Percentiles rank a stretch among this genome's conserved stretches.
Conservation (phyloP, 129 eudicot species). For the Glebionis coronaria region DNA sequence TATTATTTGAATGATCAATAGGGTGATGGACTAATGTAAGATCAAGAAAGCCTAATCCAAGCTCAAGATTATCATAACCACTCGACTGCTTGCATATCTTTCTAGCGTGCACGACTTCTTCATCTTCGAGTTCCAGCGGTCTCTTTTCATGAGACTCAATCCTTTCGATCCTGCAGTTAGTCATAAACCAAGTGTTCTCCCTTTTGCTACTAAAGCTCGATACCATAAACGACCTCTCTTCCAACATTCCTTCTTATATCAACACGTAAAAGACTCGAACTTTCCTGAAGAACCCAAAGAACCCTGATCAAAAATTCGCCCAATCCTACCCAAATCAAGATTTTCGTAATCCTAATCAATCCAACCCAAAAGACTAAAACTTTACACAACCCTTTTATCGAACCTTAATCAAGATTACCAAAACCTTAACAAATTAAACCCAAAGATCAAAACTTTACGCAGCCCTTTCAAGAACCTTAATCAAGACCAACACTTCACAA, state of each 20-base stretch:
- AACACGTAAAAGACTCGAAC: conserved; percentile 23
- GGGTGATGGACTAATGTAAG: conserved; percentile 33
- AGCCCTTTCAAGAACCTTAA: too few species aligned
- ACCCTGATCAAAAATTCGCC: conserved; percentile 28
- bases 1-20: conserved; percentile 20
- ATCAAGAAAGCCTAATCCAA: conserved; percentile 37
- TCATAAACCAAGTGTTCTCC: conserved; percentile 62
- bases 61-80: conserved; percentile 30
- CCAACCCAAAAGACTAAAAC: conserved; percentile 28
- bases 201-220: conserved; percentile 50
- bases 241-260: conserved; percentile 68
- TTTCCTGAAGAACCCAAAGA: conserved; percentile 22
- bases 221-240: conserved; percentile 67
- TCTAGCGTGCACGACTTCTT: conserved; percentile 30
- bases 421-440: conserved; percentile 21
- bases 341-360: conserved; percentile 12
- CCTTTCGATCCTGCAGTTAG: conserved; percentile 45
- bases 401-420: conserved; percentile 25
- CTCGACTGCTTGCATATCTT: conserved; percentile 35
- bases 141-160: conserved; percentile 51
- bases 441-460: conserved; percentile 16
- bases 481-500: too few species aligned
- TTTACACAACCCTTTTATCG: conserved; percentile 17
- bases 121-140: conserved; percentile 44
- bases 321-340: conserved; percentile 11